phyloP scores from a whole-genome alignment of 768 basidiomycete species.

The Auricularia cornea region DNA sequence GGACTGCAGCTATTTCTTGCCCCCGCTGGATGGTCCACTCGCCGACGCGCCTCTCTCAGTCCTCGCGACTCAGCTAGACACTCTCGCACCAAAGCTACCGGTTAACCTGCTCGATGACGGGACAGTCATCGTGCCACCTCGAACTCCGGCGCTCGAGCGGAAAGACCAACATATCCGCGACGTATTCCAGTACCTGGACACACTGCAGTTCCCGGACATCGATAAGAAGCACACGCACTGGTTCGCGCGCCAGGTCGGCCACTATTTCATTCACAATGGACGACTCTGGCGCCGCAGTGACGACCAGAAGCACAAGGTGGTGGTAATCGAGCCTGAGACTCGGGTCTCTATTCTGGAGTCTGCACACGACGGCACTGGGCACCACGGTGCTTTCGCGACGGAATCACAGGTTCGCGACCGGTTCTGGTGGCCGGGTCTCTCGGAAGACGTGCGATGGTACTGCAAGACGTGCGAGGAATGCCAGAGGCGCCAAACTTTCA shows the following conservation, averaged over 20 bases:
- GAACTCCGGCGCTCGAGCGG: too few relatives aligned
- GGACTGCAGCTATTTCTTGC: too few relatives aligned
- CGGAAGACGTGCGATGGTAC: conserved; percentile 13
- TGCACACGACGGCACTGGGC: conserved; percentile 14
- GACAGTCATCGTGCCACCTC: too few relatives aligned
- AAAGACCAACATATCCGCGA: too few relatives aligned
- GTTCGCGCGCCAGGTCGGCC: not conserved
- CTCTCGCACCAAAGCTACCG: too few relatives aligned
- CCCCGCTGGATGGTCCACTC: too few relatives aligned
- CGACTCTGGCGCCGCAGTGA: conserved; percentile 11
- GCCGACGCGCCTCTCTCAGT: too few relatives aligned
- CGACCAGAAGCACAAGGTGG: conserved; percentile 11
- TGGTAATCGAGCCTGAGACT: conserved; percentile 5
- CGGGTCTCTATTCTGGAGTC: conserved; percentile 3
- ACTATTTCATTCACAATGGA: conserved; percentile 3
- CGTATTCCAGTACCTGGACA: not conserved
- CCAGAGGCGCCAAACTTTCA: conserved; percentile 19
- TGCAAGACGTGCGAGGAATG: conserved; percentile 31
- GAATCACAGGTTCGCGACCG: conserved; percentile 1
- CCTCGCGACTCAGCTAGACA: too few relatives aligned
- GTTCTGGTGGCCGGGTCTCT: conserved; percentile 20
- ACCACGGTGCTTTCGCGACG: conserved; percentile 12
- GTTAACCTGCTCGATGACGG: too few relatives aligned
- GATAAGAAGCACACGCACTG: not conserved
- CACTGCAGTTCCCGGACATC: not conserved